Evolutionary conservation across 2,329 filamentous ascomycete species (phyloP), one percentile per base, ranked within the genome.

Genomic region (Pseudogymnoascus sp.): DNA sequence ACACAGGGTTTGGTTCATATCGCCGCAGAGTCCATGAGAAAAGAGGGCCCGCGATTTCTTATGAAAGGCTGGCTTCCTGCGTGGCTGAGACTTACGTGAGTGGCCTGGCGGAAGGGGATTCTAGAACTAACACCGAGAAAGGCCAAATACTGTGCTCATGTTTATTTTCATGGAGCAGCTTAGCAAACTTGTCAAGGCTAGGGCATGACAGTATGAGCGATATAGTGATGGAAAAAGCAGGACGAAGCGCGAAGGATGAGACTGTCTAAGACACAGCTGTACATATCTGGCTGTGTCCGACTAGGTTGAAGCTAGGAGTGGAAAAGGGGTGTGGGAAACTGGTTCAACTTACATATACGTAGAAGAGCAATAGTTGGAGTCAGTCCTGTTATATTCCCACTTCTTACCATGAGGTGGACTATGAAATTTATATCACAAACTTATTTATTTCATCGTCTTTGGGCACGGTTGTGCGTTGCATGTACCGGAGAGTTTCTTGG

Each of bases 41-140:
- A 75, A 11, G 77, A 79, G 66, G 77, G 77, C 0, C 72, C 72
- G 0, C 68, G 72, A 1, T 79, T 79, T 60, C 70, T 79, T 2
- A 78, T 79, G 76, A 78, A 76, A 61, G 77, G 77, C 1, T 79
- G 77, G 77, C 77, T 75, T 7, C 77, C 77, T 0, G 77, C 77
- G 0, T 79, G 77, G 77, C 58, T 79, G 8, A 69, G 77, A 64
- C 66, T 79, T 2, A 77, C 77, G 76, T 78, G 62, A 63, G 74
- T 71, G 19, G 28, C 22, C 3, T 12, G 7, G 8, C 9, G 3
- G 7, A n/a, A 16, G 9, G 7, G 38, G n/a, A 23, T 22, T 8
- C 11, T 1, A 33, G 2, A 55, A 49, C 64, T 69, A 55, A 71
- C 65, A 5, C 19, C 14, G 11, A 42, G 30, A 2, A 39, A 77